Evolutionary conservation across 1,284 basidiomycete genomes (phyloP).

Genomic region (Ceratobasidium sp.): DNA sequence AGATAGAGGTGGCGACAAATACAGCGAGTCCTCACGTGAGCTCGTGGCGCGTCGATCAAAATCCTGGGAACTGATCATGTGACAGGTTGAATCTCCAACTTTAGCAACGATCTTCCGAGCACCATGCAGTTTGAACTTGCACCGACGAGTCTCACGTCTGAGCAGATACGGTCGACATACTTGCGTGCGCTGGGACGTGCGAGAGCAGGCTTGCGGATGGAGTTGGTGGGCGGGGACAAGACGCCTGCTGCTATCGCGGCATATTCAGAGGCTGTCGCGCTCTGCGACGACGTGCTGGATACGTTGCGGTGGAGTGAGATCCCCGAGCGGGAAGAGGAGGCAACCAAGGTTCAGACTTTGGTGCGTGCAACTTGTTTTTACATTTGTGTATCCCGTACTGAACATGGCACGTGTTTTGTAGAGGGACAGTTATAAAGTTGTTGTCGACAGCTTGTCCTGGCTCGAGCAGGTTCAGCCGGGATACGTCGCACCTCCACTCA

Average conservation of each 20-base stretch:
- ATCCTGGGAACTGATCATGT: conserved; percentile 7
- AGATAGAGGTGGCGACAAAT: background rate
- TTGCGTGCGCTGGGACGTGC: background rate
- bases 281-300: conserved; percentile 4
- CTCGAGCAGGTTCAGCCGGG: conserved; percentile 1
- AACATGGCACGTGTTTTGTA: background rate
- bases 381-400: background rate
- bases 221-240: conserved; percentile 6
- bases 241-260: background rate
- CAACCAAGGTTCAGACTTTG: background rate
- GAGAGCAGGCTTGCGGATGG: conserved; percentile 2
- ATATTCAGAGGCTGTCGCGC: conserved; percentile 2
- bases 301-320: background rate
- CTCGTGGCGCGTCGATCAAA: conserved; percentile 20
- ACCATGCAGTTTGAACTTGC: conserved; percentile 4
- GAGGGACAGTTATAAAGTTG: background rate
- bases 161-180: background rate
- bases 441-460: conserved; percentile 3
- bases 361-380: background rate
- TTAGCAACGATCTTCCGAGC: background rate
- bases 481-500: background rate
- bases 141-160: conserved; percentile 3
- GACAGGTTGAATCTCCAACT: conserved; percentile 9
- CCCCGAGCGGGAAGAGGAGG: conserved; percentile 7
- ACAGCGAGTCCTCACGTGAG: background rate